Evolutionary conservation across 768 basidiomycete species (phyloP).

Genomic region (Lyophyllum atratum): DNA sequence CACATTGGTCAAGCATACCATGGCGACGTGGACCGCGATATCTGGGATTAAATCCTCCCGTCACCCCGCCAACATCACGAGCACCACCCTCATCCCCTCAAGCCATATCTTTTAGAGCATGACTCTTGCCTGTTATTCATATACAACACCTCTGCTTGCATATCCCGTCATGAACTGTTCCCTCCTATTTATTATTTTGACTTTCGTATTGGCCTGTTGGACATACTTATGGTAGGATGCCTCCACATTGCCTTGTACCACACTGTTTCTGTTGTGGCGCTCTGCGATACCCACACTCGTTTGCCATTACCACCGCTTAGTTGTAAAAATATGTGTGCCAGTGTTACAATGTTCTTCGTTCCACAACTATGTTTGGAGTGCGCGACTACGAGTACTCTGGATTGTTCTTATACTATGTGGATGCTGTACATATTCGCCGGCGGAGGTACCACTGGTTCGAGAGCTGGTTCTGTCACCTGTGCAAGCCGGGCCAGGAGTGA

Average conservation of each 20-base stretch:
- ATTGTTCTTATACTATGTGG: not conserved
- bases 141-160: constrained; percentile 20
- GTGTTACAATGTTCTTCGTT: constrained; percentile 5
- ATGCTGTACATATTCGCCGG: not conserved
- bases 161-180: constrained; percentile 11
- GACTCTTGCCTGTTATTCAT: not conserved
- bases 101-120: constrained; percentile 2
- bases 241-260: not conserved
- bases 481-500: too few relatives aligned
- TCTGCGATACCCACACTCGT: constrained; percentile 1
- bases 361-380: not conserved
- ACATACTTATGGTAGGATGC: constrained; percentile 5
- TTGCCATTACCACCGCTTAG: constrained; percentile 4
- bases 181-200: constrained; percentile 16
- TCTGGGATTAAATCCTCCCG: not conserved
- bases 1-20: not conserved
- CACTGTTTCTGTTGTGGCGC: not conserved
- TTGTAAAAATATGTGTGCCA: constrained; percentile 8
- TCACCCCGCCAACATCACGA: not conserved
- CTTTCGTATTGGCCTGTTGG: constrained; percentile 10
- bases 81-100: not conserved
- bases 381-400: not conserved
- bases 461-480: not conserved
- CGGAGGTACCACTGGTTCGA: not conserved
- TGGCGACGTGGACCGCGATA: not conserved